A percentile compares a stretch with the other conserved stretches of the same genome.
Evolutionary conservation across 768 basidiomycete species (phyloP).

Genomic region (Amanita inopinata): DNA sequence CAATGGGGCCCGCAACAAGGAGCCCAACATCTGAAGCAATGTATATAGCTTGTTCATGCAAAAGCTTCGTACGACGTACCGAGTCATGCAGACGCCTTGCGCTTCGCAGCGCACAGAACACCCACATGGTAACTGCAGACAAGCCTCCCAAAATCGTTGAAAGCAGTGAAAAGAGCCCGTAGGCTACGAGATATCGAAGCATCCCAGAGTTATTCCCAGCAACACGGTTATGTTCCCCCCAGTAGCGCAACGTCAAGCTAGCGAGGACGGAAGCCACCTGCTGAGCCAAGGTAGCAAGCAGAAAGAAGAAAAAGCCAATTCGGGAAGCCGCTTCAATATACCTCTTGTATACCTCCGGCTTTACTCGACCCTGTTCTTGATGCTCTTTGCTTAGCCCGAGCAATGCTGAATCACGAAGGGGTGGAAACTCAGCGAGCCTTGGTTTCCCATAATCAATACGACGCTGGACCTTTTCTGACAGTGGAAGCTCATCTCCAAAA

Average conservation of each 20-base stretch:
- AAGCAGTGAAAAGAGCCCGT: constrained; percentile 58
- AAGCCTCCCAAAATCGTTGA: constrained; percentile 44
- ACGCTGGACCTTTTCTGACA: constrained; percentile 49
- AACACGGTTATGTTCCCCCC: constrained; percentile 72
- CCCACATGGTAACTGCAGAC: constrained; percentile 61
- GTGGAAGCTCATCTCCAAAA: constrained; percentile 15
- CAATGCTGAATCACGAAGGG: constrained; percentile 27
- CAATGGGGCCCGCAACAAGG: constrained; percentile 76
- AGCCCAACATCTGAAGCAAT: constrained; percentile 53
- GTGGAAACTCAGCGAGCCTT: constrained; percentile 31
- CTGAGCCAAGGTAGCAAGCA: constrained; percentile 41
- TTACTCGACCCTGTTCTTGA: constrained; percentile 74
- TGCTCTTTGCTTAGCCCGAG: constrained; percentile 58
- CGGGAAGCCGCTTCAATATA: constrained; percentile 79
- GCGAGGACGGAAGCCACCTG: constrained; percentile 54
- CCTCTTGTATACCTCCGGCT: constrained; percentile 59
- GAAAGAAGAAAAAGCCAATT: constrained; percentile 54
- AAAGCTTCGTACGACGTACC: constrained; percentile 28
- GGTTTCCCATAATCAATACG: constrained; percentile 52
- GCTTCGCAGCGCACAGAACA: constrained; percentile 67
- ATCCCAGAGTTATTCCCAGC: constrained; percentile 49
- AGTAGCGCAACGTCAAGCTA: constrained; percentile 62
- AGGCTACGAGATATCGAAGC: constrained; percentile 48
- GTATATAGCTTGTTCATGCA: neutral
- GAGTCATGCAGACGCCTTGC: constrained; percentile 69